phyloP scores from a whole-genome alignment of 169 alveolate species.

The Eimeria acervulina region DNA sequence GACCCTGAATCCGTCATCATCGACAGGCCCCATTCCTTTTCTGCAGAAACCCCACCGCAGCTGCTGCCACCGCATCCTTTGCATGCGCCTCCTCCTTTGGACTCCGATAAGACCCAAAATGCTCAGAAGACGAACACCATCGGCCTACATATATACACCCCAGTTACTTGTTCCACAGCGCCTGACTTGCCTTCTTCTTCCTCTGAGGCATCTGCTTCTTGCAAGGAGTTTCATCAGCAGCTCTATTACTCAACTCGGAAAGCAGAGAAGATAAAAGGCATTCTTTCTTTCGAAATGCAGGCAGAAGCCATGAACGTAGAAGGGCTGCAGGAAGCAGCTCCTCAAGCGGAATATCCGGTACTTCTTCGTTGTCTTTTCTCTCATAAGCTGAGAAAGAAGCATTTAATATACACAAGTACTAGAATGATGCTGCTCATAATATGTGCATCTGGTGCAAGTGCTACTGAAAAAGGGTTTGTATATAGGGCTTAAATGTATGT shows the following conservation, averaged over 20 bases:
- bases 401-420: not conserved
- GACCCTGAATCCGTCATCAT: constrained; percentile 64
- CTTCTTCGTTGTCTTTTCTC: not conserved
- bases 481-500: not conserved
- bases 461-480: not conserved
- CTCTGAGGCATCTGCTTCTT: not conserved
- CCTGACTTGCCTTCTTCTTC: not conserved
- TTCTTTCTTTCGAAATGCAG: not conserved
- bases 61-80: constrained; percentile 54
- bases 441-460: too few species aligned
- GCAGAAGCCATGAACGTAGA: constrained; percentile 5
- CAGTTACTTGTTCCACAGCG: constrained; percentile 44
- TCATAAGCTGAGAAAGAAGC: not conserved
- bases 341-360: not conserved
- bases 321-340: not conserved
- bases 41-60: not conserved
- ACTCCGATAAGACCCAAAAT: not conserved
- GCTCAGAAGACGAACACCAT: constrained; percentile 21
- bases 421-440: not conserved
- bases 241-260: not conserved
- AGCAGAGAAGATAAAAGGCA: not conserved
- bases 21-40: constrained; percentile 35
- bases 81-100: not conserved
- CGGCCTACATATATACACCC: constrained; percentile 6
- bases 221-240: not conserved